These are phyloP conservation scores for Yamadazyma triangularis DNA, from an alignment of 1,139 yeast species.

Conservation along the genomic window DNA sequence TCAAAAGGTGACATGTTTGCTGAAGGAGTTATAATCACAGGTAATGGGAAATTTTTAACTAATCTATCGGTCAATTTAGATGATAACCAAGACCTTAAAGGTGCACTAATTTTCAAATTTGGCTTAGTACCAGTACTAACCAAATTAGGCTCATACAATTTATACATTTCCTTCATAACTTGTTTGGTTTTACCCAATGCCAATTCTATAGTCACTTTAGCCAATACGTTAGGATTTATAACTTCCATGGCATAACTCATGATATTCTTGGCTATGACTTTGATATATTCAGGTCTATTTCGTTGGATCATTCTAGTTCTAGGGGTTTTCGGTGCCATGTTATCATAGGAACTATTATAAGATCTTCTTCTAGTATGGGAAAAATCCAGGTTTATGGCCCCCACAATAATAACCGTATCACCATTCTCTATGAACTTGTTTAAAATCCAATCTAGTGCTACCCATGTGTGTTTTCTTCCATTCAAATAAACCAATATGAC, in stretches of 20 bases:
- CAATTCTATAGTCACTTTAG: conserved; percentile 60
- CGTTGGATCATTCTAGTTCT: conserved; percentile 28
- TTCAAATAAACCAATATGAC: conserved; percentile 59
- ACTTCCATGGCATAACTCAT: conserved; percentile 45
- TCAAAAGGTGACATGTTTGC: conserved; percentile 58
- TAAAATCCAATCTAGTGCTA: conserved; percentile 67
- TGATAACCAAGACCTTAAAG: conserved; percentile 57
- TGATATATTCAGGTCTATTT: conserved; percentile 31
- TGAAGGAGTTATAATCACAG: conserved; percentile 66
- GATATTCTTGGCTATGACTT: conserved; percentile 35
- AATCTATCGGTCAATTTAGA: conserved; percentile 59
- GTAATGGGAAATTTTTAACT: conserved; percentile 62
- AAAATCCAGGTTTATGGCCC: conserved; percentile 22
- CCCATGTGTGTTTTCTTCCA: conserved; percentile 78
- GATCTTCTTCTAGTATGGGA: conserved; percentile 5
- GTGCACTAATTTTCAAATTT: conserved; percentile 39
- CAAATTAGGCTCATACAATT: conserved; percentile 59
- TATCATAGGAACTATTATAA: conserved; percentile 18
- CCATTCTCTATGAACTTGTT: conserved; percentile 51
- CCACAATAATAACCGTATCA: conserved; percentile 60
- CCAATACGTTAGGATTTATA: conserved; percentile 43
- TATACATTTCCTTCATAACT: conserved; percentile 56
- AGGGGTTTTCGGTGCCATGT: conserved; percentile 27
- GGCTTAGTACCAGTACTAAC: conserved; percentile 63
- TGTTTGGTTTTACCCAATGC: conserved; percentile 56